Evolutionary conservation across 257 asterid genomes (phyloP).

Genomic region (Primulina tabacum): DNA sequence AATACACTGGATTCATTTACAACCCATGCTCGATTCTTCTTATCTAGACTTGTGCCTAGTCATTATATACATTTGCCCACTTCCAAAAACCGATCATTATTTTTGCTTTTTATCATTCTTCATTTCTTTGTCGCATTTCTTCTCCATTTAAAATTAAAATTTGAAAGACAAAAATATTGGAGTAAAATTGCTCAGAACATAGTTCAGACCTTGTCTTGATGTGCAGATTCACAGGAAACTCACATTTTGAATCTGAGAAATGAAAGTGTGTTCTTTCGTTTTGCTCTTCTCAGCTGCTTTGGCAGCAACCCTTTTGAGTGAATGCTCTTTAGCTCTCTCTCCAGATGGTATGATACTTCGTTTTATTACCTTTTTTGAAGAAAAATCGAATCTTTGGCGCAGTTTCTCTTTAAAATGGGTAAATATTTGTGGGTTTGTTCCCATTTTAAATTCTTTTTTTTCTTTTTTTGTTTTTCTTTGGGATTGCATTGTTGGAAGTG

Average conservation of each 20-base stretch:
- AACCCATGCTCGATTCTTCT: background rate
- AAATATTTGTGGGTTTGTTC: conserved; percentile 7
- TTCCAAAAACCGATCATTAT: conserved; percentile 34
- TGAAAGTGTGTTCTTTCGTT: conserved; percentile 44
- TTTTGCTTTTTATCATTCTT: conserved; percentile 34
- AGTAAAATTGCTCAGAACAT: background rate
- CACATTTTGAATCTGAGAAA: conserved; percentile 35
- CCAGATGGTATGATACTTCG: conserved; percentile 66
- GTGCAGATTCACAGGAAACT: background rate
- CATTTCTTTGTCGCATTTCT: conserved; percentile 18
- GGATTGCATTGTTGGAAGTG: conserved; percentile 80
- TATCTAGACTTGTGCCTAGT: conserved; percentile 23
- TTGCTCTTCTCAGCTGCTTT: conserved; percentile 44
- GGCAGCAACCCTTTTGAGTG: conserved; percentile 45
- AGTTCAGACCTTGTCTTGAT: conserved; percentile 2
- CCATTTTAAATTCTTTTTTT: background rate
- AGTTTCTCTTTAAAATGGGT: conserved; percentile 4
- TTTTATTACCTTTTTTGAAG: background rate
- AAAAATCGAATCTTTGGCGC: conserved; percentile 20
- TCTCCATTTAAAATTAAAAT: conserved; percentile 29
- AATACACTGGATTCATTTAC: no score
- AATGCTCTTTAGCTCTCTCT: conserved; percentile 53
- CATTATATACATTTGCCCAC: conserved; percentile 43
- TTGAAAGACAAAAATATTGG: background rate
- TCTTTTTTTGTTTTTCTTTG: conserved; percentile 13